Evolutionary conservation across 2,329 filamentous ascomycete genomes (phyloP), one percentile per base, ranked within the genome.

Genomic region (Acephala macrosclerotiorum): DNA sequence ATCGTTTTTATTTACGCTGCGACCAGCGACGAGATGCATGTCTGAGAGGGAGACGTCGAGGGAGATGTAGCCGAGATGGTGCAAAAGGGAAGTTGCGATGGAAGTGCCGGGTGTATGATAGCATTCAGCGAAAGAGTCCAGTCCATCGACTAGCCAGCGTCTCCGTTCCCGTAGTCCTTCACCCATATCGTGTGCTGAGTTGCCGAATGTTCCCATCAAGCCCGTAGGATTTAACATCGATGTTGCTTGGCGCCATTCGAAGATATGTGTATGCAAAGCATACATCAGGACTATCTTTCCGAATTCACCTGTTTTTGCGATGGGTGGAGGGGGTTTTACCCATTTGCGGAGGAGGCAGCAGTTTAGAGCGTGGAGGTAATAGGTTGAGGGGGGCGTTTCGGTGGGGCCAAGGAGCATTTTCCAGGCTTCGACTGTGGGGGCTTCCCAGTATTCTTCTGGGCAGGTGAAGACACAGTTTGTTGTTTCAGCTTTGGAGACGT

Each of bases 391-490:
- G 42, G 73, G 72, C 25, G 45, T 63, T 16, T 71, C 68, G 18
- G 68, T 61, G 8, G 69, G 61, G 1, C 72, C 70, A 5, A 74
- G 56, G 4, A 72, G 60, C 53, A 68, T 66, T 29, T 70, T 72
- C 73, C 73, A 75, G 5, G 63, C 60, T 60, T 68, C 66, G 12
- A 68, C 59, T 16, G 65, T 66, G n/a, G 70, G 63, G 0, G 72
- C 69, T 49, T 71, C 68, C 72, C 72, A 75, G 40, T 68, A 70
- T 18, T 72, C 68, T 56, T 72, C 71, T 4, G 70, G 53, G 36
- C 73, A 75, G 2, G 73, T 72, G 29, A 75, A 75, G 5, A 69
- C 67, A 20, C 70, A 74, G 49, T 73, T 75, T n/a, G 73, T 74
- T 14, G 73, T 74, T 62, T 75, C 73, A 12, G 73, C 72, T 64